phyloP scores from a whole-genome alignment of 1,139 yeast genomes.

The Yamadazyma kanchanaburiensis region DNA sequence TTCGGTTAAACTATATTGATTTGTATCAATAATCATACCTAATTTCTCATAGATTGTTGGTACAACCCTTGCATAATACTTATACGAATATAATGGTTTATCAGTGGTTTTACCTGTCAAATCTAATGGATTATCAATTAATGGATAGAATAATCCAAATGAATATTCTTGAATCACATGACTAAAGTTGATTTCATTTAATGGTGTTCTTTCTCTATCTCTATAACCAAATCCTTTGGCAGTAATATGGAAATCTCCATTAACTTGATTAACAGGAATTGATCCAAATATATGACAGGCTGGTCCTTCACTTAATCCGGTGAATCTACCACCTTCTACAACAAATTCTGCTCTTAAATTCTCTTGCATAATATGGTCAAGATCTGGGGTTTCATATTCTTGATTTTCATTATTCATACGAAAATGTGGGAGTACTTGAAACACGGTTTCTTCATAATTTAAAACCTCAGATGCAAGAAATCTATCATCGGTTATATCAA shows the following conservation, averaged over 20 bases:
- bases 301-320: slow-evolving; percentile 57
- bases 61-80: slow-evolving; percentile 74
- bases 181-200: slow-evolving; percentile 65
- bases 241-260: slow-evolving; percentile 82
- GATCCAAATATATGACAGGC: slow-evolving; percentile 90
- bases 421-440: slow-evolving; percentile 50
- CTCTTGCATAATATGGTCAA: slow-evolving; percentile 63
- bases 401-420: slow-evolving; percentile 42
- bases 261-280: slow-evolving; percentile 80
- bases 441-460: slow-evolving; percentile 59
- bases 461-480: slow-evolving; percentile 74
- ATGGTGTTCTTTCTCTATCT: slow-evolving; percentile 42
- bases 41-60: slow-evolving; percentile 76
- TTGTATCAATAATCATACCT: slow-evolving; percentile 73
- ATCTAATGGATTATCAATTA: slow-evolving; percentile 82
- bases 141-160: slow-evolving; percentile 88
- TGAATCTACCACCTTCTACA: slow-evolving; percentile 32
- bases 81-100: slow-evolving; percentile 44
- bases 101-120: slow-evolving; percentile 57
- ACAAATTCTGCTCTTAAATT: slow-evolving; percentile 64
- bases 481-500: slow-evolving; percentile 75
- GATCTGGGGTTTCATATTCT: slow-evolving; percentile 56
- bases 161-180: slow-evolving; percentile 87
- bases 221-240: slow-evolving; percentile 67
- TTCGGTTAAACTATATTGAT: slow-evolving; percentile 81